Evolutionary conservation across 352 stramenopile species (phyloP).

Genomic region (Pythium sp.): DNA sequence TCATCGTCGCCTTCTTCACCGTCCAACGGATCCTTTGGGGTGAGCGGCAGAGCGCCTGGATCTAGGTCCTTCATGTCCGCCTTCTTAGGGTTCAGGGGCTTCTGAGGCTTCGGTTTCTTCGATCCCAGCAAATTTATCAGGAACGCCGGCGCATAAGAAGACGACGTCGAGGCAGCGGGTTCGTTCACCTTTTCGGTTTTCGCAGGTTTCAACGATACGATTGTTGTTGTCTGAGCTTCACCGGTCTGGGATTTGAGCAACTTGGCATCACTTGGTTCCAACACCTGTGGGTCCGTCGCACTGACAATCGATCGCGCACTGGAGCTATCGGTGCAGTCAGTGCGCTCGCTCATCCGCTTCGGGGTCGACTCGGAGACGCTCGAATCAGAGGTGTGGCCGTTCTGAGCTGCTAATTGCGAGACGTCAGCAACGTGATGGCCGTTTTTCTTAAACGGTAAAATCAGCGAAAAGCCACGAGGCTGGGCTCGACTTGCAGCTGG

Average conservation of each 20-base stretch:
- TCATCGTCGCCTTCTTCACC: conserved; percentile 51
- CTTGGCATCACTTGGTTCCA: neutral
- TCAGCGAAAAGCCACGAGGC: conserved; percentile 40
- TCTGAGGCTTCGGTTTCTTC: conserved; percentile 11
- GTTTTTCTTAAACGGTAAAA: conserved; percentile 51
- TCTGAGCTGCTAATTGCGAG: neutral
- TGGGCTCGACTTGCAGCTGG: conserved; percentile 17
- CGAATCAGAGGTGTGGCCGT: conserved; percentile 12
- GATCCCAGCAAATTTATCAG: conserved; percentile 11
- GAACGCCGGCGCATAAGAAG: conserved; percentile 17
- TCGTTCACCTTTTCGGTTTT: conserved; percentile 12
- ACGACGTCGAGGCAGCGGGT: neutral
- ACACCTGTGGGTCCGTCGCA: neutral
- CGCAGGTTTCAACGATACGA: neutral
- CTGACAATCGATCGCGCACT: conserved; percentile 13
- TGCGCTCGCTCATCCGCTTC: conserved; percentile 10
- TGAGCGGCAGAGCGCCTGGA: conserved; percentile 11
- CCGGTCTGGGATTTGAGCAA: neutral
- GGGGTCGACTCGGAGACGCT: conserved; percentile 15
- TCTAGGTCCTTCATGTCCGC: conserved; percentile 14
- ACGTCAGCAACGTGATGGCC: conserved; percentile 17
- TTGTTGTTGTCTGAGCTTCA: neutral
- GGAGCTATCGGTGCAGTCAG: conserved; percentile 14
- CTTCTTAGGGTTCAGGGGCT: conserved; percentile 2
- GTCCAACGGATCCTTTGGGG: conserved; percentile 26